Base-by-base conservation (phyloP, 2,329 filamentous ascomycete genomes). In the Aspergillus clavatus region DNA sequence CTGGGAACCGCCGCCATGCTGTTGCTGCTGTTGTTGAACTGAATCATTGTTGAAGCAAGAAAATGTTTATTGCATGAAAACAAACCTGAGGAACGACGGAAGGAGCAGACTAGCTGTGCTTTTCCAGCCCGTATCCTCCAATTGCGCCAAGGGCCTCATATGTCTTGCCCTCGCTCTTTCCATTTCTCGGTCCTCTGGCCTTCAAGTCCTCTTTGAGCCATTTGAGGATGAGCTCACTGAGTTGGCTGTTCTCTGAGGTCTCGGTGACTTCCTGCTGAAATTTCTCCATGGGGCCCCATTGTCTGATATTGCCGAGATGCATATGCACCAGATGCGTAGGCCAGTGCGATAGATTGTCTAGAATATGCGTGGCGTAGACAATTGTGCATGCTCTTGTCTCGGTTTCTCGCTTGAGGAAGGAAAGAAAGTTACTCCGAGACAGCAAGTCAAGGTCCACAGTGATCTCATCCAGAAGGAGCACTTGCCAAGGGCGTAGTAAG, bases 271-370 rank as follows among this genome's bases (percentile, higher is more conserved):
- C 64, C 31, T 76, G 72, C 40, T 88, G 74, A 71, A 93, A 90
- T 26, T 75, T 72, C 43, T 84, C 82, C 36, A 91, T 81, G 27
- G 74, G 72, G 1, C 89, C 91, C 83, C 84, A 94, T 68, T 94
- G 87, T 74, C 88, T 90, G 51, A 96, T 85, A 51, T 78, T 81
- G 22, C 93, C 93, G 38, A 95, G 68, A 63, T 89, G 85, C 91
- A 98, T 96, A 66, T 97, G 91, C 40, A 95, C 90, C 28, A 98
- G 75, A 70, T 98, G 90, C 1, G 87, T 95, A 5, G 93, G 93
- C 93, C 93, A 98, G 16, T 84, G 83, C 0, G 89, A 89, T 40
- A 98, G 73, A 66, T 97, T 96, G 65, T 98, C 93, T 56, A 98
- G 72, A 53, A 98, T 96, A 69, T 98, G 93, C 11, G 93, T 98